phyloP scores from a whole-genome alignment of 257 asterid genomes.

The Avicennia marina region DNA sequence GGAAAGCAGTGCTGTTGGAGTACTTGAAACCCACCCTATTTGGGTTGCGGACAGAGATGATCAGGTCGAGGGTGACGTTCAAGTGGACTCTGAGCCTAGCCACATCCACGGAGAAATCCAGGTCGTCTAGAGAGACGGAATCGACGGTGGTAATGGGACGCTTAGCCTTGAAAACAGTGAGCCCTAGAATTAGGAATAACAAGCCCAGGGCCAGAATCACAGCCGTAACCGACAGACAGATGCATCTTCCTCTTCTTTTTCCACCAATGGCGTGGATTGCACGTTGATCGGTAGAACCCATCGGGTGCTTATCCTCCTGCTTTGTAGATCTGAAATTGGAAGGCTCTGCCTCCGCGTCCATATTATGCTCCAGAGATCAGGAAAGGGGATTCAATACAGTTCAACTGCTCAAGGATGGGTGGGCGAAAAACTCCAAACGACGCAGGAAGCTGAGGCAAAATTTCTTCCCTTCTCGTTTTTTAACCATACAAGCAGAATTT shows the following conservation, averaged over 20 bases:
- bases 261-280: no score
- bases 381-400: no score
- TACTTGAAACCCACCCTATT: slow-evolving; percentile 67
- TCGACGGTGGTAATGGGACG: slow-evolving; percentile 46
- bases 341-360: no score
- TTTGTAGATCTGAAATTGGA: no score
- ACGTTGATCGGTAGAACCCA: no score
- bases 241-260: slow-evolving; percentile 8
- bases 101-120: slow-evolving; percentile 36
- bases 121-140: slow-evolving; percentile 38
- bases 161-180: slow-evolving; percentile 74
- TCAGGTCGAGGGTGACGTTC: slow-evolving; percentile 46
- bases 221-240: slow-evolving; percentile 36
- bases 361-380: no score
- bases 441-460: no score
- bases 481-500: no score
- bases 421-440: no score
- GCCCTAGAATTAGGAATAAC: slow-evolving; percentile 47
- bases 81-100: slow-evolving; percentile 29
- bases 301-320: no score
- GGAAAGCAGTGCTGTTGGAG: slow-evolving; percentile 34
- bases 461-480: no score
- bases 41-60: slow-evolving; percentile 48
- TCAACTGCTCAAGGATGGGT: no score
- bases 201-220: slow-evolving; percentile 29